Evolutionary conservation across 108 stramenopile genomes (phyloP).

Genomic region (Discostella pseudostelligera): DNA sequence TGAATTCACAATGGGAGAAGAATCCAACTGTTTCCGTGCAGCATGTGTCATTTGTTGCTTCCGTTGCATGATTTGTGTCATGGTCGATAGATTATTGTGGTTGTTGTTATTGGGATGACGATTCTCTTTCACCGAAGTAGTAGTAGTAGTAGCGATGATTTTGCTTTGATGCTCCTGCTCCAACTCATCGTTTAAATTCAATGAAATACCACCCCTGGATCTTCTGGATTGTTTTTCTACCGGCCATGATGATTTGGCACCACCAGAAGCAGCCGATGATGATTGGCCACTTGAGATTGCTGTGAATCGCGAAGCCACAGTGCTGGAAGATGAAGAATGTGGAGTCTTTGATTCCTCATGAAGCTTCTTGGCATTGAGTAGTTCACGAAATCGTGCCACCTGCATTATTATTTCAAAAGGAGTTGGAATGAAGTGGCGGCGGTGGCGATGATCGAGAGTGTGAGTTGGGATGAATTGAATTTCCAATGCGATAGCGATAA

Average conservation of each 20-base stretch:
- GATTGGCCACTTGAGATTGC: too few relatives aligned
- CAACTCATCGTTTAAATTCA: not conserved
- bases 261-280: too few relatives aligned
- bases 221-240: too few relatives aligned
- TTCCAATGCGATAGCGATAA: not conserved
- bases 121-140: not conserved
- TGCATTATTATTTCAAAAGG: not conserved
- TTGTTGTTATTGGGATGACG: conserved; percentile 1
- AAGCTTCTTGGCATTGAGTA: too few relatives aligned
- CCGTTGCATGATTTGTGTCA: conserved; percentile 17
- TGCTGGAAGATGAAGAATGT: too few relatives aligned
- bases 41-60: not conserved
- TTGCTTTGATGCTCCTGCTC: not conserved
- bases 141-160: not conserved
- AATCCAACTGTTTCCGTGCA: not conserved
- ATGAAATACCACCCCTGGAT: not conserved
- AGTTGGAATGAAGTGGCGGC: not conserved
- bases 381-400: conserved; percentile 4
- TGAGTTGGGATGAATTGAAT: not conserved
- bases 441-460: not conserved
- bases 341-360: too few relatives aligned
- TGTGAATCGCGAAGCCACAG: too few relatives aligned
- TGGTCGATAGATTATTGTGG: conserved; percentile 4
- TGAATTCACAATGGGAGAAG: not conserved
- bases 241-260: too few relatives aligned